phyloP scores from a whole-genome alignment of 805 yeast genomes.

The Starmerella cellae region DNA sequence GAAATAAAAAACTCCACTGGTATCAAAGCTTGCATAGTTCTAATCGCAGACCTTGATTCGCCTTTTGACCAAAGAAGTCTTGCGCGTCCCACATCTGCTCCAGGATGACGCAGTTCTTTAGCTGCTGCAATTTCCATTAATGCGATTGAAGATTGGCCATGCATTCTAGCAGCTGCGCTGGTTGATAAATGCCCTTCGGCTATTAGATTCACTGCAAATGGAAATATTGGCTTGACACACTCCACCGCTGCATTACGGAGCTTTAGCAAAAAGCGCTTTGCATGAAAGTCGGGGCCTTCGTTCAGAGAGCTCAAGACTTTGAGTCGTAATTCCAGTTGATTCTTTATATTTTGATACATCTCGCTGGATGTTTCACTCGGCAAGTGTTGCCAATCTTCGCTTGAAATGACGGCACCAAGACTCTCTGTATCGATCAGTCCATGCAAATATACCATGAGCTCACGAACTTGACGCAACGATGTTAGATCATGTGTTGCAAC shows the following conservation, averaged over 20 bases:
- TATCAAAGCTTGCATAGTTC: conserved; percentile 38
- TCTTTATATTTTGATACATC: background rate
- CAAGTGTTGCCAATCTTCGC: background rate
- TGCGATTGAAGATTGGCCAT: conserved; percentile 49
- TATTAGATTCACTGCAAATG: conserved; percentile 18
- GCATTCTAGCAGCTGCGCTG: conserved; percentile 27
- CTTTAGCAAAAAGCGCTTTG: conserved; percentile 47
- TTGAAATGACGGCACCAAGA: conserved; percentile 23
- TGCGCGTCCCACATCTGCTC: conserved; percentile 17
- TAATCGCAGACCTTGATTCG: conserved; percentile 71
- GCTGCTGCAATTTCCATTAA: conserved; percentile 19
- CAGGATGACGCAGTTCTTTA: conserved; percentile 7
- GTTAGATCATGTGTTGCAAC: conserved; percentile 28
- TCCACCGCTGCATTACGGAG: conserved; percentile 39
- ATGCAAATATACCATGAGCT: conserved; percentile 42
- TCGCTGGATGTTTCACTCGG: background rate
- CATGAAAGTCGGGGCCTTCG: conserved; percentile 42
- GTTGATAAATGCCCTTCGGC: conserved; percentile 42
- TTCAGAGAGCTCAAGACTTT: conserved; percentile 21
- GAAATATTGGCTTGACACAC: conserved; percentile 8
- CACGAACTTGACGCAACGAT: conserved; percentile 34
- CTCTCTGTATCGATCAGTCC: conserved; percentile 45
- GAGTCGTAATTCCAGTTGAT: conserved; percentile 8
- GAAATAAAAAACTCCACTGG: conserved; percentile 15
- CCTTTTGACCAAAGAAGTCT: conserved; percentile 81